These are phyloP conservation scores for Auricularia auricula-judae DNA, from an alignment of 768 basidiomycete species.

Conservation along the genomic window DNA sequence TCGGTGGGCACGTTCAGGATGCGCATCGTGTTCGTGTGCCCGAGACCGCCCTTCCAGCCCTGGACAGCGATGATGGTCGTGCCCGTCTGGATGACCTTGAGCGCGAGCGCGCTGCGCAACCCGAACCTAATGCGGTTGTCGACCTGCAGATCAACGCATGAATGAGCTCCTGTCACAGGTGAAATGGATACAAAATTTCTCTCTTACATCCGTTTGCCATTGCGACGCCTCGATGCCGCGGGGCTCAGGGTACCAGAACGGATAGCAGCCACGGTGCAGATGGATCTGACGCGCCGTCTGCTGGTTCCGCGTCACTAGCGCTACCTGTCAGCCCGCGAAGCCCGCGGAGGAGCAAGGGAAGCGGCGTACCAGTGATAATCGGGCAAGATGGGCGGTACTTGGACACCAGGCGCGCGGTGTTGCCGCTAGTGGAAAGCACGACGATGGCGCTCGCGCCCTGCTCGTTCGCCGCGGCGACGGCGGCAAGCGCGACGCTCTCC, in stretches of 20 bases:
- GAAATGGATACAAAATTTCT: neutral
- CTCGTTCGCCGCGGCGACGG: slow-evolving; percentile 90
- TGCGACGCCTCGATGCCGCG: slow-evolving; percentile 77
- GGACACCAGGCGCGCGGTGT: slow-evolving; percentile 89
- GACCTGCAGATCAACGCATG: slow-evolving; percentile 33
- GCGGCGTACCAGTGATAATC: slow-evolving; percentile 71
- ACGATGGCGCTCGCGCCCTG: slow-evolving; percentile 92
- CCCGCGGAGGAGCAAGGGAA: neutral
- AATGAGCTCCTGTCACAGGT: neutral
- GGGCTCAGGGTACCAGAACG: slow-evolving; percentile 94
- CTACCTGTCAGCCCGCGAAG: neutral
- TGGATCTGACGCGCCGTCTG: slow-evolving; percentile 96
- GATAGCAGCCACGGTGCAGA: slow-evolving; percentile 92
- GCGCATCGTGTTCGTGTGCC: slow-evolving; percentile 87
- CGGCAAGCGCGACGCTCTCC: slow-evolving; percentile 94
- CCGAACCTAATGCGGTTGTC: slow-evolving; percentile 88
- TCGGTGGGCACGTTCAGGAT: slow-evolving; percentile 79
- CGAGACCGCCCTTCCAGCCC: slow-evolving; percentile 98
- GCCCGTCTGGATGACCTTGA: slow-evolving; percentile 83
- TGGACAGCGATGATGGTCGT: slow-evolving; percentile 90
- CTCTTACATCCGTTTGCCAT: slow-evolving; percentile 93
- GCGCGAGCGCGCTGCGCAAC: slow-evolving; percentile 65
- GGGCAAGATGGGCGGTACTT: slow-evolving; percentile 92
- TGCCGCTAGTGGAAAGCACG: slow-evolving; percentile 92
- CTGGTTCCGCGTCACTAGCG: slow-evolving; percentile 83